A percentile compares a stretch with the other conserved stretches of the same genome.
Conservation (phyloP, 176 grass and related monocot species). For the Juncus inflexus region DNA sequence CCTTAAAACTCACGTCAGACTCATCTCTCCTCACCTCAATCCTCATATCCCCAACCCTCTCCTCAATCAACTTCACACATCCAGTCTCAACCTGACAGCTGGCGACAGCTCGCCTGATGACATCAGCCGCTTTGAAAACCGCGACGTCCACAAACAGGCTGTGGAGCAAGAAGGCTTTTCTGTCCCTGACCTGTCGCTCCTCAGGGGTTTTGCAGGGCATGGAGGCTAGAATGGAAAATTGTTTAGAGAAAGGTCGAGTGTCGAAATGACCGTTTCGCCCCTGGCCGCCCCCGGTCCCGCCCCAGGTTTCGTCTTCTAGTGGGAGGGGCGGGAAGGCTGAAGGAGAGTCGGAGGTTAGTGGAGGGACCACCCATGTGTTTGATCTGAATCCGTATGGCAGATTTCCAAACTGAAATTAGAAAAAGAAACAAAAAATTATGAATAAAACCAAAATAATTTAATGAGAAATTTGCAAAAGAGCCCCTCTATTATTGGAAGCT, state of each 20-base stretch:
- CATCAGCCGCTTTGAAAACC: constrained; percentile 74
- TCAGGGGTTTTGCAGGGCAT: constrained; percentile 97
- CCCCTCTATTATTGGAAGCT: too few species aligned
- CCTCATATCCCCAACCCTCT: constrained; percentile 80
- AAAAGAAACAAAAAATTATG: constrained; percentile 4
- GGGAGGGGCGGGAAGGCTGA: constrained; percentile 76
- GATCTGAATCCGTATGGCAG: constrained; percentile 96
- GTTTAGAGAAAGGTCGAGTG: constrained; percentile 66
- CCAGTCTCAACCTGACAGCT: constrained; percentile 25
- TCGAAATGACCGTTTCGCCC: constrained; percentile 73
- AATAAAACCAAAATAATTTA: background rate
- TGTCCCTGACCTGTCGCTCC: constrained; percentile 86
- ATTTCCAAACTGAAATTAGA: constrained; percentile 82
- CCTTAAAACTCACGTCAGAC: constrained; percentile 64
- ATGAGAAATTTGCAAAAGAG: too few species aligned
- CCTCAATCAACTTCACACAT: constrained; percentile 37
- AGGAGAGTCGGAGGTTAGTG: constrained; percentile 60
- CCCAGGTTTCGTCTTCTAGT: constrained; percentile 84
- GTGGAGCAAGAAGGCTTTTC: constrained; percentile 93
- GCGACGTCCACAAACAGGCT: constrained; percentile 95
- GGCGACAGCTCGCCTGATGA: constrained; percentile 50
- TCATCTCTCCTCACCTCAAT: constrained; percentile 72
- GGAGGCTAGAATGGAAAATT: constrained; percentile 74
- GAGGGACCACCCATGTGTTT: constrained; percentile 94
- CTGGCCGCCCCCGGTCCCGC: constrained; percentile 78